Evolutionary conservation across 257 asterid genomes (phyloP).

Genomic region (Apocynum venetum): DNA sequence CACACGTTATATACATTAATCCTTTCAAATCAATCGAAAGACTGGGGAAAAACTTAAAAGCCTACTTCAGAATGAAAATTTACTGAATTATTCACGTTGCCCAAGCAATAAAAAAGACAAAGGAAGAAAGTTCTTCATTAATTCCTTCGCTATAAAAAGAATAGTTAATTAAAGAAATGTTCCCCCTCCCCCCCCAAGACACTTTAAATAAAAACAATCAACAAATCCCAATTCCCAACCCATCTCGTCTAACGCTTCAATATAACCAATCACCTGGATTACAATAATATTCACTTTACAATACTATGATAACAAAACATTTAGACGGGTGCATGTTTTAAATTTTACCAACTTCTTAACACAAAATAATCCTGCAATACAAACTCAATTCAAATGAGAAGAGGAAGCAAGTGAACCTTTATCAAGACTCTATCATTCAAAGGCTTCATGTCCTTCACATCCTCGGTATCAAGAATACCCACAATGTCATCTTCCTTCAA

Average conservation of each 20-base stretch:
- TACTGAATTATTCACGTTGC: not conserved
- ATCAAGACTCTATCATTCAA: constrained; percentile 86
- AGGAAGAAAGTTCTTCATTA: not conserved
- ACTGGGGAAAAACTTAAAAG: not conserved
- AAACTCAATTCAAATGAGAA: not conserved
- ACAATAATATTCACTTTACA: too few relatives aligned
- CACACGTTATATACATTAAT: not conserved
- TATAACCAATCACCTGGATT: too few relatives aligned
- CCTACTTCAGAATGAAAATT: not conserved
- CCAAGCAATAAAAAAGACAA: not conserved
- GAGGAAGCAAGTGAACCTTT: constrained; percentile 38
- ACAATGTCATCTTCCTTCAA: constrained; percentile 94
- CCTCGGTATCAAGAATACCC: constrained; percentile 83
- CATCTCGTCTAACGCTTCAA: too few relatives aligned
- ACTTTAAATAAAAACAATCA: not conserved
- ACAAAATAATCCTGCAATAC: not conserved
- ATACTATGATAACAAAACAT: too few relatives aligned
- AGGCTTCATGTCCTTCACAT: constrained; percentile 79
- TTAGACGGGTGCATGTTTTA: too few relatives aligned
- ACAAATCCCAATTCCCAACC: not conserved
- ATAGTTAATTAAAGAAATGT: not conserved
- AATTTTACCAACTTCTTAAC: not conserved
- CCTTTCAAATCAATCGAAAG: not conserved
- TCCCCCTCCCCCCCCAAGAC: not conserved
- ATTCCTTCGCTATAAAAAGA: not conserved